Conservation (phyloP, 2,329 filamentous ascomycete species). For the Biscogniauxia sp. region DNA sequence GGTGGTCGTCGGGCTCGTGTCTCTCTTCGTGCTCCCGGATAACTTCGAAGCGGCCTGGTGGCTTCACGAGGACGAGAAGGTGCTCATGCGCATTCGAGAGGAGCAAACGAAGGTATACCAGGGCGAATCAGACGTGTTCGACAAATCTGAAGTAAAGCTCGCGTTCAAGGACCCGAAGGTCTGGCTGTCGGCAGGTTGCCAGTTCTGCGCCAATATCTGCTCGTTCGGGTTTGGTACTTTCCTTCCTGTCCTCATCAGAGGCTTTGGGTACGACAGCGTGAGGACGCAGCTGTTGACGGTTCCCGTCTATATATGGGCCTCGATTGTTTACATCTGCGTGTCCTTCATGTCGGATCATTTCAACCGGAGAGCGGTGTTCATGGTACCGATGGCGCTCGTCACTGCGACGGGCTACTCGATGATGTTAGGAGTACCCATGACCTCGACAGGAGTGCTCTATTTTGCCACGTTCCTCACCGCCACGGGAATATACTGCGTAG, state of each 20-base stretch:
- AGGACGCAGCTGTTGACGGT: constrained; percentile 11
- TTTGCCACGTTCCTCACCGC: constrained; percentile 18
- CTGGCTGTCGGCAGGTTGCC: constrained; percentile 8
- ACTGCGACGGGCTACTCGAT: constrained; percentile 10
- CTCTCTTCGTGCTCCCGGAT: constrained; percentile 13
- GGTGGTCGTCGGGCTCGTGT: constrained; percentile 8
- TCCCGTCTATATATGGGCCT: constrained; percentile 11
- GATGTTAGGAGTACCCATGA: constrained; percentile 8
- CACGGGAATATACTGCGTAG: constrained; percentile 18
- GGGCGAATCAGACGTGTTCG: constrained; percentile 9
- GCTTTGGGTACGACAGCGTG: constrained; percentile 10
- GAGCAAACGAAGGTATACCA: constrained; percentile 7
- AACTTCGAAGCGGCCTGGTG: constrained; percentile 14
- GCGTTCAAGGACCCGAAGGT: constrained; percentile 15
- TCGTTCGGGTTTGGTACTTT: constrained; percentile 10
- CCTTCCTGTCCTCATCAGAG: constrained; percentile 9
- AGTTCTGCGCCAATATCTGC: constrained; percentile 4
- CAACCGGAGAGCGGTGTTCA: constrained; percentile 12
- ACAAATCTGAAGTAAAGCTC: constrained; percentile 11
- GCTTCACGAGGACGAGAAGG: constrained; percentile 15
- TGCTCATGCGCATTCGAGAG: constrained; percentile 10
- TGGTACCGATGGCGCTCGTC: constrained; percentile 8
- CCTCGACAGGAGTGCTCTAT: constrained; percentile 6
- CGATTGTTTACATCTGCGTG: constrained; percentile 7
- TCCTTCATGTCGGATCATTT: constrained; percentile 12